phyloP scores from a whole-genome alignment of 2,329 filamentous ascomycete species.

The Trichoderma sp. region DNA sequence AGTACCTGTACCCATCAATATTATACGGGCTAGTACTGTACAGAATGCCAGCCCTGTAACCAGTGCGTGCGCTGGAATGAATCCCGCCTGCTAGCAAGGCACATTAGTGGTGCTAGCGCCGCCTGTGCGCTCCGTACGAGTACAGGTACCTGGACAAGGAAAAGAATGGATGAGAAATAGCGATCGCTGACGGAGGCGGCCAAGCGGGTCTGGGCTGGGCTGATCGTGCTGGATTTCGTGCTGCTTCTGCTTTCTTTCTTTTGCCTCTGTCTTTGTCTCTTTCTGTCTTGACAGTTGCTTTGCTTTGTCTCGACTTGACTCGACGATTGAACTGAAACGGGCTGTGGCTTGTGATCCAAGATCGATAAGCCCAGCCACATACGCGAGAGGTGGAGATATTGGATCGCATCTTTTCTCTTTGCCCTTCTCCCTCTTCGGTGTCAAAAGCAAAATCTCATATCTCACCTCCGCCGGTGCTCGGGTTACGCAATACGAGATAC shows the following conservation, averaged over 20 bases:
- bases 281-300: too few relatives aligned
- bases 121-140: not conserved
- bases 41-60: not conserved
- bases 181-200: not conserved
- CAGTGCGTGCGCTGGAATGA: not conserved
- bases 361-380: slow-evolving; percentile 1
- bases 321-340: not conserved
- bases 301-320: not conserved
- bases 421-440: not conserved
- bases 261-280: not conserved
- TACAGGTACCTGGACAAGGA: not conserved
- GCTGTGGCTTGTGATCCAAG: not conserved
- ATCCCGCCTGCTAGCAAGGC: not conserved
- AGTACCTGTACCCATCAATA: not conserved
- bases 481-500: slow-evolving; percentile 16
- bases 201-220: slow-evolving; percentile 3
- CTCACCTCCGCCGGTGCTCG: slow-evolving; percentile 1
- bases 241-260: not conserved
- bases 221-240: not conserved
- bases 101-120: not conserved
- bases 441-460: not conserved
- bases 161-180: not conserved
- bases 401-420: not conserved
- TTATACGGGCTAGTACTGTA: not conserved
- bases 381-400: not conserved